phyloP scores from a whole-genome alignment of 768 basidiomycete species.

The Tylopilus cervinicoccineus region DNA sequence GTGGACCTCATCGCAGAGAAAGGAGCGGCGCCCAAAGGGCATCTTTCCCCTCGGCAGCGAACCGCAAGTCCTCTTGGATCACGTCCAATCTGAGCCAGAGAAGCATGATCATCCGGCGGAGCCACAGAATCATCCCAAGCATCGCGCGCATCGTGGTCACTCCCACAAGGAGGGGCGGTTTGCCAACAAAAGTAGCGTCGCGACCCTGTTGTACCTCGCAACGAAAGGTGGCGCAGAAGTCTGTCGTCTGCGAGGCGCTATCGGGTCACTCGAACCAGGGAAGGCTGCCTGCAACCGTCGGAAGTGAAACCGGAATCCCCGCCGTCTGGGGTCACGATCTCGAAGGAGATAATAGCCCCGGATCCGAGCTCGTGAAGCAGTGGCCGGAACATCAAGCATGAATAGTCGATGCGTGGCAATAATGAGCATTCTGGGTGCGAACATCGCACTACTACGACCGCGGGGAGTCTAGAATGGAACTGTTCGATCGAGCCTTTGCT shows the following conservation, averaged over 20 bases:
- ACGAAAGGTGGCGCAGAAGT: constrained; percentile 89
- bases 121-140: neutral
- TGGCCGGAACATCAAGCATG: constrained; percentile 54
- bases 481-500: neutral
- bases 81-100: constrained; percentile 41
- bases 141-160: neutral
- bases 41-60: constrained; percentile 88
- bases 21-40: constrained; percentile 83
- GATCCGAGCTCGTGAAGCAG: constrained; percentile 43
- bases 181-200: constrained; percentile 56
- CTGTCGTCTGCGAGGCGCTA: constrained; percentile 59
- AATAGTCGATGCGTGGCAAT: neutral
- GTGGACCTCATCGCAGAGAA: constrained; percentile 61
- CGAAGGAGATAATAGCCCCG: constrained; percentile 31
- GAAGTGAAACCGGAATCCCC: constrained; percentile 49
- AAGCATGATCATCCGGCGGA: neutral
- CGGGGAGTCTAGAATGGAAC: neutral
- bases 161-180: constrained; percentile 31
- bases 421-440: constrained; percentile 1
- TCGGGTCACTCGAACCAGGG: constrained; percentile 75
- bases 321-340: constrained; percentile 47
- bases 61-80: constrained; percentile 77
- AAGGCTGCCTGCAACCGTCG: constrained; percentile 73
- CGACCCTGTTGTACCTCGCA: constrained; percentile 83
- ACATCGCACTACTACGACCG: constrained; percentile 2